These are phyloP conservation scores for Fusarium chuoi DNA, from an alignment of 2,329 filamentous ascomycete genomes.

Conservation along the genomic window DNA sequence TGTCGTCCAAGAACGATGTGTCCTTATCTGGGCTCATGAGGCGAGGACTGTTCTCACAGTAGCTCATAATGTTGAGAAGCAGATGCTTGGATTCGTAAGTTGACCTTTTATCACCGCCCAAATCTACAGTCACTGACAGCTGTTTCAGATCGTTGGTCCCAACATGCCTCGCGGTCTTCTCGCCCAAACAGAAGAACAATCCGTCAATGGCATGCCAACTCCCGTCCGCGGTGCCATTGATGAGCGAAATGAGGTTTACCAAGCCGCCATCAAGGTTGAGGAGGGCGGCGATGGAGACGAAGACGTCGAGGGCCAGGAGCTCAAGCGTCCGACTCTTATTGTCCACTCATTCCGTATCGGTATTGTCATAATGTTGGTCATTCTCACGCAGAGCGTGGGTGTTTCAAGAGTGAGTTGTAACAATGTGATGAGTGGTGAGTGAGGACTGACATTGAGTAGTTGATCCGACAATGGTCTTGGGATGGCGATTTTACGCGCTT, in stretches of 20 bases:
- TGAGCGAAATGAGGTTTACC: constrained; percentile 41
- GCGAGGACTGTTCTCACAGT: constrained; percentile 37
- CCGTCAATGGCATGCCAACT: constrained; percentile 20
- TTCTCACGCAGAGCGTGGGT: constrained; percentile 42
- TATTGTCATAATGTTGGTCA: constrained; percentile 41
- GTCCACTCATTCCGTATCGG: constrained; percentile 42
- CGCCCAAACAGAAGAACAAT: constrained; percentile 38
- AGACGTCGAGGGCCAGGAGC: constrained; percentile 37
- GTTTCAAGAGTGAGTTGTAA: constrained; percentile 31
- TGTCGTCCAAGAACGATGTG: constrained; percentile 35
- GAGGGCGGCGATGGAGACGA: constrained; percentile 39
- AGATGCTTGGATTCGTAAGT: constrained; percentile 41
- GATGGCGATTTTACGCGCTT: constrained; percentile 37
- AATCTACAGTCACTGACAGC: too few relatives aligned
- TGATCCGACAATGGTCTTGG: constrained; percentile 37
- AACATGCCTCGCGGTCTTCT: constrained; percentile 38
- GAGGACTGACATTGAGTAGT: not conserved
- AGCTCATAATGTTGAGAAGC: constrained; percentile 42
- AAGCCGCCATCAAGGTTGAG: constrained; percentile 40
- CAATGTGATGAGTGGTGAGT: rapidly evolving
- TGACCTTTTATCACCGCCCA: too few relatives aligned
- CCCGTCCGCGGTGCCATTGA: constrained; percentile 42
- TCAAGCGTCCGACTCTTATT: constrained; percentile 32
- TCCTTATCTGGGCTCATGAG: constrained; percentile 41
- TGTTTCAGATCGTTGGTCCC: constrained; percentile 42